phyloP scores from a whole-genome alignment of 805 yeast genomes.

The Lipomyces yamadae region DNA sequence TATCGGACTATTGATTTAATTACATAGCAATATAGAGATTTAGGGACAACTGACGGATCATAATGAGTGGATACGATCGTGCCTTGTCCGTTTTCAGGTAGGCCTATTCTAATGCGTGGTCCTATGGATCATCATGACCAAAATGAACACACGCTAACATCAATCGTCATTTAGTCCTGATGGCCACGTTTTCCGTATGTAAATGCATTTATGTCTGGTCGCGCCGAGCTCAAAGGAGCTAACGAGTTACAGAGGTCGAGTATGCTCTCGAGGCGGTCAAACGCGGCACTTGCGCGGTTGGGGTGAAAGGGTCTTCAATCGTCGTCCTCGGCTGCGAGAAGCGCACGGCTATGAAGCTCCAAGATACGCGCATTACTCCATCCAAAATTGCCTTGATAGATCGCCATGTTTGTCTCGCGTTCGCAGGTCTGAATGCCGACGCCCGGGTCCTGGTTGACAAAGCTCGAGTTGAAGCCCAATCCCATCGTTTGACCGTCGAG shows the following conservation, averaged over 20 bases:
- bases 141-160: constrained; percentile 1
- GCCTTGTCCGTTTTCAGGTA: constrained; percentile 96
- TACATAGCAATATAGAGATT: neutral
- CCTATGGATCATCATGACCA: neutral
- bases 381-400: constrained; percentile 91
- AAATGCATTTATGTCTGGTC: neutral
- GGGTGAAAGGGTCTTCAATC: constrained; percentile 84
- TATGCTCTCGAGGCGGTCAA: constrained; percentile 97
- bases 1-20: neutral
- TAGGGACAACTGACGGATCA: neutral
- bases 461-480: constrained; percentile 96
- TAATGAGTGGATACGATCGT: constrained; percentile 98
- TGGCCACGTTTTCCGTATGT: constrained; percentile 93
- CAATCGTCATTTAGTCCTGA: constrained; percentile 67
- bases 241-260: constrained; percentile 72
- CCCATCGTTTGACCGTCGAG: constrained; percentile 89
- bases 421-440: constrained; percentile 98
- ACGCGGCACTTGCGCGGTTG: constrained; percentile 98
- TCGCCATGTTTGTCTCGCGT: constrained; percentile 86
- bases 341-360: constrained; percentile 91
- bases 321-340: constrained; percentile 97
- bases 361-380: constrained; percentile 96
- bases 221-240: constrained; percentile 39
- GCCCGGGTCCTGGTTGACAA: constrained; percentile 92
- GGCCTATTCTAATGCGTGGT: constrained; percentile 45